phyloP scores from a whole-genome alignment of 805 yeast genomes.

The Lipomyces oligophaga region DNA sequence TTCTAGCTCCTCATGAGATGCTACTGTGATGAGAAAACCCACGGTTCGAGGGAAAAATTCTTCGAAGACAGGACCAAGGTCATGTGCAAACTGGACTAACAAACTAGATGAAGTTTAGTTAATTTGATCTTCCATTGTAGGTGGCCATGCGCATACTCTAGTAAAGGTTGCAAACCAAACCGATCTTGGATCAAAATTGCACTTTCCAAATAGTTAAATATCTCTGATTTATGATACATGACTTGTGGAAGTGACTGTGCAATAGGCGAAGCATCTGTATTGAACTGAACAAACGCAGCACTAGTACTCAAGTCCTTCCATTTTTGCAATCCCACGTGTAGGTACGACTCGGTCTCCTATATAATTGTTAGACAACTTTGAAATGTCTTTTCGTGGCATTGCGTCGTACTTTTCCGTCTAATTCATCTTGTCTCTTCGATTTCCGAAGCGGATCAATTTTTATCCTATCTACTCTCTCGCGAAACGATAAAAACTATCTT shows the following conservation, averaged over 20 bases:
- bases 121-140: neutral
- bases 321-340: conserved; percentile 70
- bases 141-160: conserved; percentile 49
- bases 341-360: conserved; percentile 52
- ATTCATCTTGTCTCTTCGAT: conserved; percentile 32
- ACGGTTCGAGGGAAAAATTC: conserved; percentile 59
- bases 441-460: conserved; percentile 66
- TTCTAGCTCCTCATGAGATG: conserved; percentile 53
- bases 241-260: conserved; percentile 77
- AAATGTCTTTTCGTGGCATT: neutral
- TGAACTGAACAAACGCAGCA: conserved; percentile 61
- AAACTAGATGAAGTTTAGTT: conserved; percentile 36
- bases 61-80: conserved; percentile 86
- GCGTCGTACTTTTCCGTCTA: conserved; percentile 18
- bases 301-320: conserved; percentile 88
- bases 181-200: conserved; percentile 57
- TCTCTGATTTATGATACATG: conserved; percentile 60
- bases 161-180: conserved; percentile 70
- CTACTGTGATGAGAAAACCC: conserved; percentile 47
- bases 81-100: conserved; percentile 82
- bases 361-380: neutral
- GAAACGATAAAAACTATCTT: conserved; percentile 52
- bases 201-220: conserved; percentile 51
- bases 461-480: conserved; percentile 76
- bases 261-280: conserved; percentile 50